Evolutionary conservation across 495 filamentous ascomycete species (phyloP), one percentile per base, ranked within the genome.

Genomic region (Penicillium canariense): DNA sequence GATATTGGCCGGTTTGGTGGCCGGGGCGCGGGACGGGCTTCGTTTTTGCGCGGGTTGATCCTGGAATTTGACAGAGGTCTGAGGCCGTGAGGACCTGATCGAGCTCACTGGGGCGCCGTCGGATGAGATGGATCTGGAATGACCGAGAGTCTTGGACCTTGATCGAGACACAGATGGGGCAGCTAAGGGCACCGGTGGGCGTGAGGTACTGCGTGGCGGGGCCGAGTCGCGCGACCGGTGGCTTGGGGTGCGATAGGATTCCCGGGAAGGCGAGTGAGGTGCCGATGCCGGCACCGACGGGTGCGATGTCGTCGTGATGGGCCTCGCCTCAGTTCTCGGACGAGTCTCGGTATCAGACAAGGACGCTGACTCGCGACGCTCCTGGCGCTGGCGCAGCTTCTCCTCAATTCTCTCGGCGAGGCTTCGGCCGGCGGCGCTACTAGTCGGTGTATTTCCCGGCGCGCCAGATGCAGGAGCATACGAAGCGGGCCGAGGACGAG

Each of bases 361-460:
- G 8, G 46, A 40, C n/a, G 39, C 58, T 8, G 55, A 46, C 6
- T 67, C 68, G 32, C 64, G 66, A 26, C 49, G 59, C 32, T 68
- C 64, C 22, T 66, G 64, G 48, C 66, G 66, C 22, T 57, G 55
- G 27, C 60, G 58, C 10, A 74, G 57, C 45, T 74, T 74, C 48
- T 76, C 71, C 31, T 75, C 72, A 8, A 75, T 43, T 30, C 68
- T 60, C 28, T 73, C 68, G 1, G 72, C 70, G 20, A 75, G 57
- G 7, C 68, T 70, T 5, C 56, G 62, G 15, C 44, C 50, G 46
- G 18, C 59, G 4, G 25, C 23, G 32, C 48, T 47, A 39, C 43
- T 48, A 36, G 23, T 8, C 14, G 54, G 15, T 20, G 32, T 7
- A 4, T 44, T 53, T 14, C 30, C 44, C 9, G 55, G 47, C 11